Percentiles rank a stretch among this genome's conserved stretches.
phyloP scores from a whole-genome alignment of 1,284 basidiomycete genomes.

The Abortiporus biennis region DNA sequence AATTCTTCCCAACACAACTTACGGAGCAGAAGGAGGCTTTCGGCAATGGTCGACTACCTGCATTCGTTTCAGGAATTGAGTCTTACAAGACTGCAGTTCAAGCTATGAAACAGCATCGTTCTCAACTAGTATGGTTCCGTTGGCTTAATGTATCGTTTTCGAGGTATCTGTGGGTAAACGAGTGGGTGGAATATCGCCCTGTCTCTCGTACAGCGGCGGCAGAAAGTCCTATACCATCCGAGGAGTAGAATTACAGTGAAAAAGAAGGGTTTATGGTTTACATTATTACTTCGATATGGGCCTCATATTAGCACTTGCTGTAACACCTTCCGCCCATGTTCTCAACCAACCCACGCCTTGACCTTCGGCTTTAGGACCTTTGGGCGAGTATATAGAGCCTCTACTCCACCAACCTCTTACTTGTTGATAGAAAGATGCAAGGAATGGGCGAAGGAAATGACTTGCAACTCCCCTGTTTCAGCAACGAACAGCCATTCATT shows the following conservation, averaged over 20 bases:
- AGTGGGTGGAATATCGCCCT: conserved; percentile 53
- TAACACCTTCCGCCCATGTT: conserved; percentile 1
- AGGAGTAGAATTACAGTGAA: too few relatives aligned
- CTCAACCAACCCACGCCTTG: conserved; percentile 18
- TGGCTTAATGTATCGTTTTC: conserved; percentile 83
- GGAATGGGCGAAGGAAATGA: conserved; percentile 17
- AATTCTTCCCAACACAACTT: conserved; percentile 2
- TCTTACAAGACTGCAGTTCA: conserved; percentile 54
- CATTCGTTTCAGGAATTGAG: conserved; percentile 47
- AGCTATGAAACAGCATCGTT: conserved; percentile 73
- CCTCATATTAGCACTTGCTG: too few relatives aligned
- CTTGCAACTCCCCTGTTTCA: conserved; percentile 20
- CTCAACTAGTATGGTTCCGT: conserved; percentile 88
- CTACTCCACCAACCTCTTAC: conserved; percentile 21
- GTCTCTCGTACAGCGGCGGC: conserved; percentile 7
- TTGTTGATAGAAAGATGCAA: conserved; percentile 12
- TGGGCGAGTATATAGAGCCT: conserved; percentile 13
- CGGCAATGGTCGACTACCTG: conserved; percentile 20
- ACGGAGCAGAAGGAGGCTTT: not conserved
- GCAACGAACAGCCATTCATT: not conserved
- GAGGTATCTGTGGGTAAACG: conserved; percentile 90
- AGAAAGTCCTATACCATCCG: too few relatives aligned
- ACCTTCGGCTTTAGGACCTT: conserved; percentile 15
- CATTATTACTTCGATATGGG: too few relatives aligned
- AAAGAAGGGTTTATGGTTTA: too few relatives aligned